Conservation (phyloP, 139 green algal genomes). For the Gonium pectorale region DNA sequence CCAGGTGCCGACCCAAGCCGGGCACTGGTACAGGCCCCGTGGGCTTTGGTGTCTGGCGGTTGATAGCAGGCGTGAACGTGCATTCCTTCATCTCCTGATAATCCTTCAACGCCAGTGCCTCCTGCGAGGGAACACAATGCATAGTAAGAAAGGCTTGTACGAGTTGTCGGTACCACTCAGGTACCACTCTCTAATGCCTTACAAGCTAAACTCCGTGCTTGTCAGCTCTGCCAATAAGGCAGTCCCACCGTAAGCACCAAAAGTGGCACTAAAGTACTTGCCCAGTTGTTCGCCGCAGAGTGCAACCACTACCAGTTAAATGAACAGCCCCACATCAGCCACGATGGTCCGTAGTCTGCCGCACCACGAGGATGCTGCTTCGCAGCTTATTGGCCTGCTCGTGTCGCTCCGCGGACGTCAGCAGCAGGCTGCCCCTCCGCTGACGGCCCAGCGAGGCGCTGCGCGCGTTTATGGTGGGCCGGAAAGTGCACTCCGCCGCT, state of each 20-base stretch:
- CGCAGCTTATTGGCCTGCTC: slow-evolving; percentile 35
- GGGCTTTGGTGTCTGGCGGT: slow-evolving; percentile 34
- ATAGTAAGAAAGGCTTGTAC: too few relatives aligned
- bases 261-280: too few relatives aligned
- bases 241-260: too few relatives aligned
- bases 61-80: slow-evolving; percentile 70
- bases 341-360: too few relatives aligned
- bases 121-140: too few relatives aligned
- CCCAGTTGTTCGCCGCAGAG: too few relatives aligned
- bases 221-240: too few relatives aligned
- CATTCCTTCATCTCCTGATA: slow-evolving; percentile 68
- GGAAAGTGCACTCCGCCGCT: slow-evolving; percentile 56
- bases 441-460: slow-evolving; percentile 38
- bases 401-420: neutral
- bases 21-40: slow-evolving; percentile 29
- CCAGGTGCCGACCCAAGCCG: slow-evolving; percentile 38
- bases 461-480: slow-evolving; percentile 48
- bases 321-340: too few relatives aligned
- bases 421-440: slow-evolving; percentile 29
- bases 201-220: too few relatives aligned
- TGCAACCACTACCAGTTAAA: too few relatives aligned
- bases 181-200: too few relatives aligned
- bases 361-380: slow-evolving; percentile 27
- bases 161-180: too few relatives aligned
- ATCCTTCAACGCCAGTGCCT: slow-evolving; percentile 47